Evolutionary conservation across 208 protist genomes (phyloP), one percentile per base, ranked within the genome.

Genomic region (Novymonas esmeraldas): DNA sequence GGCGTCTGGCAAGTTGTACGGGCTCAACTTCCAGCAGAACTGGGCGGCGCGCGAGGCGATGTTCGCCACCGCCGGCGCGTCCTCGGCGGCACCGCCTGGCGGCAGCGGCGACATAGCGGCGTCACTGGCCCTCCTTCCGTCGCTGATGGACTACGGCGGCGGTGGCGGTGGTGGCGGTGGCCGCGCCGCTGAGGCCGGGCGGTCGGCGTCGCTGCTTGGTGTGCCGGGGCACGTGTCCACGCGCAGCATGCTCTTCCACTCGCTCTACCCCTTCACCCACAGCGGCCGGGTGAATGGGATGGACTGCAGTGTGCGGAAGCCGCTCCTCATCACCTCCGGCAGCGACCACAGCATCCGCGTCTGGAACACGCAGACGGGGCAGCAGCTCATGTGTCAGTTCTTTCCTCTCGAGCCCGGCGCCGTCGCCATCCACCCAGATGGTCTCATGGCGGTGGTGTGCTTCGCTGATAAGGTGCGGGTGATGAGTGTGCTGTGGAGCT

Each of bases 381-480:
- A 79, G 60, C 56, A 97, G 44, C 93, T 96, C 59, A 85, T 98
- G 44, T 86, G 73, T 45, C 90, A 97, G 76, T 84, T 78, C 58
- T 98, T 98, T 51, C 52, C 76, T 7, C 73, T 85, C 48, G 90
- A 95, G 76, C 90, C 92, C 3, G 87, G 93, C 60, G 85, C 94
- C 6, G 78, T 98, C 16, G 85, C 95, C 1, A 83, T 98, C 56
- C 98, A 99, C 81, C 97, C 97, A 2, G 94, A 83, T 46, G 97
- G 98, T 11, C 81, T 98, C 6, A 89, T 95, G 51, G 79, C 98
- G n/a, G 84, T 98, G 24, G 81, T 98, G 33, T 96, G 95, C 63
- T 98, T 98, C 67, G 51, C 82, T 16, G 97, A 98, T 70, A 98
- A 97, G 71, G 87, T 99, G 64, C 77, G 89, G 10, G 84, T 99